phyloP scores from a whole-genome alignment of 805 yeast species.

The Wickerhamomyces queroliae region DNA sequence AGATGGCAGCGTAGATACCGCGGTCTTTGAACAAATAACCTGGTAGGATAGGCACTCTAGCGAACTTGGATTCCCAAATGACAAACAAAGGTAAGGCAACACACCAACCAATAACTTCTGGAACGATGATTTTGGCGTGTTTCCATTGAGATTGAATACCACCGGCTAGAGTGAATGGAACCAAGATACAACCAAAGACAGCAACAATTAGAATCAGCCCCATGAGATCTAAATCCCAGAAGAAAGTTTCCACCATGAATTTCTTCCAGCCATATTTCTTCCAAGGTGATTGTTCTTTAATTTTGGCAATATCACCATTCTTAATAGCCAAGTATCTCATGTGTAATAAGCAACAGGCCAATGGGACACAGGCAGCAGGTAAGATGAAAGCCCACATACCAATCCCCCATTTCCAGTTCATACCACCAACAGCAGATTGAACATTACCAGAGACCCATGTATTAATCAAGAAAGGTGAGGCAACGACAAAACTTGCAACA shows the following conservation, averaged over 20 bases:
- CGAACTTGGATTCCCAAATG: conserved; percentile 50
- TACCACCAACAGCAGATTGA: conserved; percentile 26
- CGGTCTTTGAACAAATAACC: conserved; percentile 48
- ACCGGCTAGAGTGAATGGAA: conserved; percentile 68
- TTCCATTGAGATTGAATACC: conserved; percentile 48
- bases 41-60: conserved; percentile 54
- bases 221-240: conserved; percentile 57
- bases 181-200: conserved; percentile 54
- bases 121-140: conserved; percentile 53
- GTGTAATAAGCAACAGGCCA: conserved; percentile 37
- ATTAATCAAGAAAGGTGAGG: conserved; percentile 62
- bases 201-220: conserved; percentile 52
- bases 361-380: conserved; percentile 46
- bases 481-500: conserved; percentile 53
- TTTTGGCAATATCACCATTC: conserved; percentile 33
- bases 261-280: conserved; percentile 12
- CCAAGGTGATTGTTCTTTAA: conserved; percentile 22
- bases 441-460: conserved; percentile 67
- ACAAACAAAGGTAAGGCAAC: conserved; percentile 46
- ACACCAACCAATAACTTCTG: conserved; percentile 54
- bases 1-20: conserved; percentile 59
- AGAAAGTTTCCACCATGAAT: conserved; percentile 28
- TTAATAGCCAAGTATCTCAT: conserved; percentile 40
- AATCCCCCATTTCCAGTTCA: conserved; percentile 46
- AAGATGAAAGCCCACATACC: conserved; percentile 58